Evolutionary conservation across 2,329 filamentous ascomycete genomes (phyloP), one percentile per base, ranked within the genome.

Genomic region (Cercospora sojina): DNA sequence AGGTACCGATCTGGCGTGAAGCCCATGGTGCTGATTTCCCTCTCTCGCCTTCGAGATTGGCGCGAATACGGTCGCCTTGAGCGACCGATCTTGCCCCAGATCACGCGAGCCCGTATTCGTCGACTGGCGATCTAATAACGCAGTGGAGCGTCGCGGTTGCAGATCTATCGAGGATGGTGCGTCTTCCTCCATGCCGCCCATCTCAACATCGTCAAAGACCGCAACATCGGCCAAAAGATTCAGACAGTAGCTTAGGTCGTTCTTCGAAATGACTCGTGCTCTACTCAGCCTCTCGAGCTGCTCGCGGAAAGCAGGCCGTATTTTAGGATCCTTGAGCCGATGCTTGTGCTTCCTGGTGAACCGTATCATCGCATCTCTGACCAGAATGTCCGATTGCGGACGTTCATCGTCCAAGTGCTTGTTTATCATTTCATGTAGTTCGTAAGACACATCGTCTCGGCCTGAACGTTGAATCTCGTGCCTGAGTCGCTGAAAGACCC

Each of bases 361-460:
- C 1, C 81, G 76, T 7, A 82, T 70, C 0, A 82, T 41, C 1
- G 78, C 76, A 29, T 81, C 79, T 25, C 77, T 72, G 0, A 76
- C 65, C 41, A 80, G 74, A 5, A 73, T 43, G 25, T 79, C 76
- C 3, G 74, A 75, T 0, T 74, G 70, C 4, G 80, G 63, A 27
- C 74, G 71, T 64, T 83, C 80, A 6, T 74, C 67, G 38, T 75
- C 71, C 64, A 82, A 73, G 60, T 79, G 77, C 1, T 65, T 68
- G 58, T 83, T 79, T 41, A 77, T 80, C 13, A 74, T 60, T 29
- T 73, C 74, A 35, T 80, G 71, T 65, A 83, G 81, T 0, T 72
- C 71, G 43, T 74, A 75, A 9, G 71, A 71, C 0, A 71, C 59
- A 3, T 67, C 43, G 5, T 74, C 74, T 12, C 75, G 41, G 43